Base-by-base conservation (phyloP, 1,284 basidiomycete species). In the Pseudomicrostroma phylloplanum region DNA sequence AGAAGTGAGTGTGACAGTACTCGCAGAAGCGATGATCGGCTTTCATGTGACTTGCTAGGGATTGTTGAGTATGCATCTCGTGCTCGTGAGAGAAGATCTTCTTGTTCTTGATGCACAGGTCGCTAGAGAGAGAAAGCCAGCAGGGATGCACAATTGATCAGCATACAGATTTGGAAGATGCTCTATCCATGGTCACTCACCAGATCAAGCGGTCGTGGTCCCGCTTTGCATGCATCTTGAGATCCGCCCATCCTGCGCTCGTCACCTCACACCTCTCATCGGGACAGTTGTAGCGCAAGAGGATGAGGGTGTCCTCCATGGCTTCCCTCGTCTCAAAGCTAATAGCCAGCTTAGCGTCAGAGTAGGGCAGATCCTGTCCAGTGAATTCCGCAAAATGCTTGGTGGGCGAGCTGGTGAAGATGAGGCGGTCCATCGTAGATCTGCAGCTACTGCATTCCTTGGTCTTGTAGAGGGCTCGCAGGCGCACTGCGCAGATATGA, bases 11-110 rank as follows among this genome's bases (percentile, higher is more conserved):
- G 30, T 86, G 85, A 76, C 94, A 97, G 80, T 96, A 98, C 72
- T 88, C 86, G 80, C 92, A 94, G n/a, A 89, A 78, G 0, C 90
- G 88, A 71, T 94, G 91, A 1, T 88, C 80, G 1, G 86, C 87
- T 17, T 87, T 69, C 30, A 94, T 82, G 80, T 98, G 94, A 0
- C 86, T 70, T 6, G 85, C 82, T 0, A 97, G 83, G 68, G 88
- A 77, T 73, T 85, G 82, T 1, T 85, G 83, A 0, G 87, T 84
- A 77, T 94, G 96, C 19, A 96, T 80, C 0, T 87, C 85, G 78
- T 97, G 96, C 79, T 98, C 94, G 79, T 98, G 93, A 0, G 91
- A 84, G 81, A 98, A 98, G 55, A 97, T 89, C 72, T 96, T 96
- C 81, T 97, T 92, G 80, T 86, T 84, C 46, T 87, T 84, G 62